Evolutionary conservation across 1,284 basidiomycete species (phyloP), one percentile per base, ranked within the genome.

Genomic region (Ustilago curta): DNA sequence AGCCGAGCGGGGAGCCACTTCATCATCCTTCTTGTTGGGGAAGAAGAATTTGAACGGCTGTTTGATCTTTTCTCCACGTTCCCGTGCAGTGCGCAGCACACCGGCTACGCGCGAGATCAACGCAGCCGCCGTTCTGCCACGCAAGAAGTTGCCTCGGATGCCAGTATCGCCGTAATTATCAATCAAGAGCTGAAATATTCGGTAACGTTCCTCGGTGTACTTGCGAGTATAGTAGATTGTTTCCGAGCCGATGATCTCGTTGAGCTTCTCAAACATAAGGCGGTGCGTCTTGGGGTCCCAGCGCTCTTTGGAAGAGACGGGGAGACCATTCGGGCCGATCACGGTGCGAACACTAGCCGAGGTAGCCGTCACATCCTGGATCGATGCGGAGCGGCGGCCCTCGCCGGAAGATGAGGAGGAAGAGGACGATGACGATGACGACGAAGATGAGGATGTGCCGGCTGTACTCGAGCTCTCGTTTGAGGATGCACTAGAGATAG

Each of bases 251-350:
- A 70, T 63, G 50, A 76, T 76, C 21, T 76, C 73, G 58, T 71
- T 69, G 45, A 76, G 68, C 47, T 76, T 76, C 21, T 62, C 63
- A 16, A 76, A 76, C 63, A 76, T 70, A 14, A 76, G 73, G 5
- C 65, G 48, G 39, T 69, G 65, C 21, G 60, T 69, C 21, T 69
- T 69, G 19, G 61, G 61, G 52, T 65, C 65, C 70, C 66, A 69
- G 18, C 70, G 59, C 49, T 68, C 65, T 45, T 74, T 68, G 25
- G 70, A 74, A 6, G 65, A 69, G 48, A 68, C 57, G 9, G 66
- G 65, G 7, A 61, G 49, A 8, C 65, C 65, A 8, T 69, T 68
- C 4, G 66, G 70, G 0, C 65, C 66, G 19, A 61, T 65, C 44
- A 65, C 27, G 35, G 66, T 65, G 19, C 65, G 60, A 7, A 61